Evolutionary conservation across 495 filamentous ascomycete genomes (phyloP).

Genomic region (Neurospora terricola): DNA sequence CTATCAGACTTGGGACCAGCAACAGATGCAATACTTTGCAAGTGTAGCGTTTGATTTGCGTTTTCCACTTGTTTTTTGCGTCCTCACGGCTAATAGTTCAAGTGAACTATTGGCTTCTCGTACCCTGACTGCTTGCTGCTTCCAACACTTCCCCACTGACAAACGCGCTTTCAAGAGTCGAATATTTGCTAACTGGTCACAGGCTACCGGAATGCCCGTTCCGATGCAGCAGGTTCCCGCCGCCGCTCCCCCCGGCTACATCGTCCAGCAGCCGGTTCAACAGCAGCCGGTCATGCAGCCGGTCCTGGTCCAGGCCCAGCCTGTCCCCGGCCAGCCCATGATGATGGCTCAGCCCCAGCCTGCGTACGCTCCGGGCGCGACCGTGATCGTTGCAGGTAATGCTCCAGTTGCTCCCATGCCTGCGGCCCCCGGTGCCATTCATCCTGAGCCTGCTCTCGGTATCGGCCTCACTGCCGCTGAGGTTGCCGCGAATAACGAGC

Average conservation of each 20-base stretch:
- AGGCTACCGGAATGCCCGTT: slow-evolving; percentile 1
- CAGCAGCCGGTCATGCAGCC: slow-evolving; percentile 12
- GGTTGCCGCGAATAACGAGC: slow-evolving; percentile 25
- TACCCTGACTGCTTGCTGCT: background rate
- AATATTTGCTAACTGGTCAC: background rate
- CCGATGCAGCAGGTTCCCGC: slow-evolving; percentile 10
- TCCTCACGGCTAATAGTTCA: background rate
- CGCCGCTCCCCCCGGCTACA: slow-evolving; percentile 3
- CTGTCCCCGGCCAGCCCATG: background rate
- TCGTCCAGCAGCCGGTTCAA: slow-evolving; percentile 3
- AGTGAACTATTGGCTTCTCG: background rate
- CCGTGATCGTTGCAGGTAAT: slow-evolving; percentile 6
- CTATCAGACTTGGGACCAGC: background rate
- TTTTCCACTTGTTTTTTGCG: background rate
- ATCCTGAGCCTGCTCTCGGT: slow-evolving; percentile 23
- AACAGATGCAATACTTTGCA: background rate
- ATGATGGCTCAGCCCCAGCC: background rate
- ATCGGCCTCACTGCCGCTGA: slow-evolving; percentile 32
- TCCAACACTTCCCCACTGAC: background rate
- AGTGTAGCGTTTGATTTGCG: background rate
- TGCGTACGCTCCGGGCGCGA: background rate
- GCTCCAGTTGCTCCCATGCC: slow-evolving; percentile 2
- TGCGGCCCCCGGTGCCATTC: slow-evolving; percentile 7
- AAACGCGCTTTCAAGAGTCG: background rate
- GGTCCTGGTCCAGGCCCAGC: slow-evolving; percentile 9